A percentile compares a stretch with the other conserved stretches of the same genome.
Evolutionary conservation across 305 asterid species (phyloP).

Genomic region (Striga hermonthica): DNA sequence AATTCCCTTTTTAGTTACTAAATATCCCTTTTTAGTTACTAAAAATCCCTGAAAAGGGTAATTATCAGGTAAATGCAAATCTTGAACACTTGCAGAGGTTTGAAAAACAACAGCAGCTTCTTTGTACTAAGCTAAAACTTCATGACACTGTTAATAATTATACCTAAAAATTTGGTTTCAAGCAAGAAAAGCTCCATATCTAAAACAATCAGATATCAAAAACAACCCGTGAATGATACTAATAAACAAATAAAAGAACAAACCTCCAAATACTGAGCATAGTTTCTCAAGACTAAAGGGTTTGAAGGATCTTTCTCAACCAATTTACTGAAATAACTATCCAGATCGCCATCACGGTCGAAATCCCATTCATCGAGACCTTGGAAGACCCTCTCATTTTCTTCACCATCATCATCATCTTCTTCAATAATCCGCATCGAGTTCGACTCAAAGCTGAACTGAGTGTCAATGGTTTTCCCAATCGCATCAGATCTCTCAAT

Average conservation of each 20-base stretch:
- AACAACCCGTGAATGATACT: not conserved
- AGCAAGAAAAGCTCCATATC: not conserved
- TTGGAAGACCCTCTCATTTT: slow-evolving; percentile 31
- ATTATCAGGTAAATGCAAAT: too few species aligned
- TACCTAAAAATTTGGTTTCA: not conserved
- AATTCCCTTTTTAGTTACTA: too few species aligned
- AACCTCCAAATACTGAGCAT: slow-evolving; percentile 73
- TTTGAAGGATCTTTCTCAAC: slow-evolving; percentile 46
- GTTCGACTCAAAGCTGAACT: slow-evolving; percentile 55
- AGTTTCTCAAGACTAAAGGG: slow-evolving; percentile 51
- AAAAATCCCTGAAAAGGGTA: not conserved
- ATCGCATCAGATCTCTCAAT: slow-evolving; percentile 32
- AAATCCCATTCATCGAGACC: slow-evolving; percentile 27
- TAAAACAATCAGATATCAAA: not conserved
- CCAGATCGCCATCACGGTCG: slow-evolving; percentile 38
- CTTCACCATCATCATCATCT: slow-evolving; percentile 32
- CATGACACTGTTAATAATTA: not conserved
- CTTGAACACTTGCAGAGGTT: too few species aligned
- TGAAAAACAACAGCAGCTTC: too few species aligned
- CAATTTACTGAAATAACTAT: slow-evolving; percentile 38
- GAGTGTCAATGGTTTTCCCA: slow-evolving; percentile 37
- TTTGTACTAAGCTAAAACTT: too few species aligned
- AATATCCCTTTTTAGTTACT: not conserved
- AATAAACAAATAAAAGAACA: slow-evolving; percentile 4
- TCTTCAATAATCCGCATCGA: slow-evolving; percentile 50